These are phyloP conservation scores for Sideroxylon spinosum DNA, from an alignment of 179 eudicot species.

Conservation along the genomic window DNA sequence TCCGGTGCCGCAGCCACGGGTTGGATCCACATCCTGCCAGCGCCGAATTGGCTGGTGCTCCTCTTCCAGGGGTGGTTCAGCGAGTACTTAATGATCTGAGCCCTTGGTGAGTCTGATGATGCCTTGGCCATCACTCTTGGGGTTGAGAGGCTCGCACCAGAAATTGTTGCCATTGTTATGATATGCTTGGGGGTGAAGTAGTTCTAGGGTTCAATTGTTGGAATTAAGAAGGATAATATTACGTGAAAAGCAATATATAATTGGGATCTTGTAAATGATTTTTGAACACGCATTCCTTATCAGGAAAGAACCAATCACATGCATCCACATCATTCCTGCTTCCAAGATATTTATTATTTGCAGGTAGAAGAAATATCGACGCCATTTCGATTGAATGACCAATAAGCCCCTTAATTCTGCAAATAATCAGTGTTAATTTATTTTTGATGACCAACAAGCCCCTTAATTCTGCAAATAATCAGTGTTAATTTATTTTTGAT, in stretches of 20 bases:
- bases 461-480: too few species aligned
- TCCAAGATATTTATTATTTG: too few species aligned
- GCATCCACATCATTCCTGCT: constrained; percentile 29
- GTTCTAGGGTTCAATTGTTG: not conserved
- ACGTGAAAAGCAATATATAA: not conserved
- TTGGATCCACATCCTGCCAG: constrained; percentile 24
- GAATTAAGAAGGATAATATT: too few species aligned
- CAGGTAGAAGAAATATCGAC: too few species aligned
- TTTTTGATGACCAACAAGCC: too few species aligned
- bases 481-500: too few species aligned
- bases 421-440: too few species aligned
- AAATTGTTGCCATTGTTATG: constrained; percentile 40
- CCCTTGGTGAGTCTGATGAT: constrained; percentile 19
- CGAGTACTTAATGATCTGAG: constrained; percentile 13
- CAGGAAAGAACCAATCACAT: constrained; percentile 33
- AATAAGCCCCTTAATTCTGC: too few species aligned
- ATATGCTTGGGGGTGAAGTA: not conserved
- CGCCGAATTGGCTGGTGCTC: constrained; percentile 23
- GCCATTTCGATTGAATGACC: too few species aligned
- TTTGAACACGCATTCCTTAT: constrained; percentile 55
- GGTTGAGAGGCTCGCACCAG: constrained; percentile 38
- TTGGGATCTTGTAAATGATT: not conserved
- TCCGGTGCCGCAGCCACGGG: constrained; percentile 57
- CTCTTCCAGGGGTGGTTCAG: constrained; percentile 16
- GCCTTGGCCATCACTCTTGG: constrained; percentile 26